phyloP scores from a whole-genome alignment of 345 rosid species.

The Pistacia vera region DNA sequence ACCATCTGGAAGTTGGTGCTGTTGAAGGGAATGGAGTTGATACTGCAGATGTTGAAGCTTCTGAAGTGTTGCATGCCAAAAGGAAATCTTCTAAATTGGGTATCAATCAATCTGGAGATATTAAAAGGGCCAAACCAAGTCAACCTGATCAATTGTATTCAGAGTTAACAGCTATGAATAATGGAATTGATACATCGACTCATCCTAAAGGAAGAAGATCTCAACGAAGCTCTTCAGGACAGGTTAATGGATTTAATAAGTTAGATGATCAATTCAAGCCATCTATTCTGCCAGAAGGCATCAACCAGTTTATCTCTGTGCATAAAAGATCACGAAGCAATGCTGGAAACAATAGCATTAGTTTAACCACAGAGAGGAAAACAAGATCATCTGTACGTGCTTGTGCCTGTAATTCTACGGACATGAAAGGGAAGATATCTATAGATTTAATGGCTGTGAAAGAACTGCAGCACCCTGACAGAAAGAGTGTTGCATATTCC shows the following conservation, averaged over 20 bases:
- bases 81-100: slow-evolving; percentile 21
- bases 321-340: slow-evolving; percentile 30
- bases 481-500: slow-evolving; percentile 20
- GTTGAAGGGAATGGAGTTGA: slow-evolving; percentile 21
- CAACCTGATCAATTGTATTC: slow-evolving; percentile 13
- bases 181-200: slow-evolving; percentile 28
- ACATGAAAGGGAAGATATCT: slow-evolving; percentile 17
- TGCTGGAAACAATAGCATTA: slow-evolving; percentile 21
- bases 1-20: slow-evolving; percentile 15
- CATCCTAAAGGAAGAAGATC: slow-evolving; percentile 63
- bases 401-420: slow-evolving; percentile 9
- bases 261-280: slow-evolving; percentile 22
- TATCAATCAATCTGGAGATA: slow-evolving; percentile 11
- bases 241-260: slow-evolving; percentile 22
- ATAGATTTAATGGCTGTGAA: slow-evolving; percentile 10
- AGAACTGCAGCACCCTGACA: slow-evolving; percentile 7
- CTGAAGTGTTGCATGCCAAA: slow-evolving; percentile 26
- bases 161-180: slow-evolving; percentile 19
- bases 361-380: slow-evolving; percentile 34
- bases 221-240: slow-evolving; percentile 31
- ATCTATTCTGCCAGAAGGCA: slow-evolving; percentile 14
- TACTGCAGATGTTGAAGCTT: slow-evolving; percentile 9
- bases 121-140: slow-evolving; percentile 15
- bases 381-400: slow-evolving; percentile 25
- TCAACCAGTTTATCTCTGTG: slow-evolving; percentile 18